Percentiles rank a stretch among this genome's conserved stretches.
These are phyloP conservation scores for Acidiella bohemica DNA, from an alignment of 495 filamentous ascomycete species.

Conservation along the genomic window DNA sequence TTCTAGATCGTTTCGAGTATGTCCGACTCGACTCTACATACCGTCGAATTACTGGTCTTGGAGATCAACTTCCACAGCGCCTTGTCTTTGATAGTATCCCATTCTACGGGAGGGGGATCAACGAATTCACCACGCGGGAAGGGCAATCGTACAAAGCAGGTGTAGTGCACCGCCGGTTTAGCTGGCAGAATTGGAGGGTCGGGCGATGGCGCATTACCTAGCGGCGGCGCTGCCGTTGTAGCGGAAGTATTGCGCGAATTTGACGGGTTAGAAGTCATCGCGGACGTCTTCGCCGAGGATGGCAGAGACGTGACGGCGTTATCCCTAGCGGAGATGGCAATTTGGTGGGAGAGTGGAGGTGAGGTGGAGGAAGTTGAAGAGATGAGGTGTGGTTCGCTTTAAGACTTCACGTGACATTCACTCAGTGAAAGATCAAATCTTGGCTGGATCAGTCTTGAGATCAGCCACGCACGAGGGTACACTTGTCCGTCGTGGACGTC, in stretches of 20 bases:
- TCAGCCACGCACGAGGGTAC: too few relatives aligned
- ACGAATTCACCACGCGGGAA: constrained; percentile 78
- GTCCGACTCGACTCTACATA: constrained; percentile 73
- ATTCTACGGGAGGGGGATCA: constrained; percentile 70
- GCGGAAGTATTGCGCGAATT: constrained; percentile 7
- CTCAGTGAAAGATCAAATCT: too few relatives aligned
- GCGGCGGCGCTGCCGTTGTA: background rate
- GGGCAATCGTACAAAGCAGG: constrained; percentile 75
- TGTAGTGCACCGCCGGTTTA: constrained; percentile 37
- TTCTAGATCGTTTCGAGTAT: constrained; percentile 17
- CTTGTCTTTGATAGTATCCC: constrained; percentile 71
- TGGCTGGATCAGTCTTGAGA: too few relatives aligned
- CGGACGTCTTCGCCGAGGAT: background rate
- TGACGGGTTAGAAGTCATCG: background rate
- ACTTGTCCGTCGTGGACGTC: too few relatives aligned
- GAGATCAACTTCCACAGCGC: constrained; percentile 85
- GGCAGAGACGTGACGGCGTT: constrained; percentile 4
- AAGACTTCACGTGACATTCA: too few relatives aligned
- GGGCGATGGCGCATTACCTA: background rate
- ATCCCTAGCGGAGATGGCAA: background rate
- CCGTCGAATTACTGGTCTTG: constrained; percentile 51
- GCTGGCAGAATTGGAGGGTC: background rate
- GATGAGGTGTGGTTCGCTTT: background rate
- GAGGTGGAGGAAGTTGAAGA: too few relatives aligned
- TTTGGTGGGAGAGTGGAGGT: too few relatives aligned